Evolutionary conservation across 768 basidiomycete species (phyloP), one percentile per base, ranked within the genome.

Genomic region (Amanita rimosa): DNA sequence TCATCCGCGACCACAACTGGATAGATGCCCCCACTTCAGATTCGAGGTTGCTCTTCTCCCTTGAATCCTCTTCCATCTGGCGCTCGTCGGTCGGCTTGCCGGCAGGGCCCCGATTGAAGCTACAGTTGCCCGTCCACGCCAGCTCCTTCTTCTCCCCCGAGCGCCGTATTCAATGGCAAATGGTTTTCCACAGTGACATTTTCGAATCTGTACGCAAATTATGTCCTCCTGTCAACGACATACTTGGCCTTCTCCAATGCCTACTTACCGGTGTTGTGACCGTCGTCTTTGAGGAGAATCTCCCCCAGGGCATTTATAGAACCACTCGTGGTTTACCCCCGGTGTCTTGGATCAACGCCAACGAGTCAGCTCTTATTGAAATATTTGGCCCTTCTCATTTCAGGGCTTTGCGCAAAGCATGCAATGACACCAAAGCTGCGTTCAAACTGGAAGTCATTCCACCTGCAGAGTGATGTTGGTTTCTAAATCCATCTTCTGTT

Each of bases 91-190:
- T 75, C 50, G 83, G 84, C 54, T 72, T 89, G 39, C 86, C 87
- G 6, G 82, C 84, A 37, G 82, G 84, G 48, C 87, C 87, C 50
- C 73, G 78, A 58, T 68, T 85, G 57, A 79, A 73, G 40, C 69
- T 89, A 6, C 81, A 85, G 58, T 74, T 90, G 31, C 87, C 87
- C 6, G 71, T 80, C 50, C 79, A 89, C 54, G 86, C 87, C 34
- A 82, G 81, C 35, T 86, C 87, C 21, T 90, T 91, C 66, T 91
- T 90, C 68, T 84, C 82, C 43, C 85, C 85, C 9, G 85, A 90
- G 61, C 70, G 87, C 55, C 78, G 85, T 52, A 76, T 89, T 40
- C 86, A 89, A 61, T 91, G 88, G 87, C 79, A 89, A 62, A 88
- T 89, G 86, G 85, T 88, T 57, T 91, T 91, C 60, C 86, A 83